Conservation (phyloP, 2,329 filamentous ascomycete species). For the Metarhizium sp. region DNA sequence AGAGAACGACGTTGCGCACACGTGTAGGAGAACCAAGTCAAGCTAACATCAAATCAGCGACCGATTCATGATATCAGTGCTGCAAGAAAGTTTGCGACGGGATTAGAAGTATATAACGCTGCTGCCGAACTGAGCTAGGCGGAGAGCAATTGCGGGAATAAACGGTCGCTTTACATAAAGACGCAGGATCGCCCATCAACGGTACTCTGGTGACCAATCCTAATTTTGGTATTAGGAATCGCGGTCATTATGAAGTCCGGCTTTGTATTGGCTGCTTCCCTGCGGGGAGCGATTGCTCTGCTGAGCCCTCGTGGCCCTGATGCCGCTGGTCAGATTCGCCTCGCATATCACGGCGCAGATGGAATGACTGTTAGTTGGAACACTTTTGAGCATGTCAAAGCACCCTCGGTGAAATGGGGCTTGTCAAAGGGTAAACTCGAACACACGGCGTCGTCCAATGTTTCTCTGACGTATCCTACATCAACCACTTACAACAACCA, state of each 20-base stretch:
- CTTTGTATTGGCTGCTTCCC: neutral
- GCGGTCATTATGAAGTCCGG: neutral
- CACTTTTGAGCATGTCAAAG: constrained; percentile 17
- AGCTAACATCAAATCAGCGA: too few relatives aligned
- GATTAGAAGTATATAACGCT: too few relatives aligned
- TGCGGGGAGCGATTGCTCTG: neutral
- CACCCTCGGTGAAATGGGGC: constrained; percentile 21
- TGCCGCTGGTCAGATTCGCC: constrained; percentile 1
- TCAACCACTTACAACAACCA: constrained; percentile 22
- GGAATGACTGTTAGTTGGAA: constrained; percentile 23
- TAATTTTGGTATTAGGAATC: neutral
- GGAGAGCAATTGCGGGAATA: too few relatives aligned
- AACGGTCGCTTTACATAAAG: too few relatives aligned
- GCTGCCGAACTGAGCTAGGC: too few relatives aligned
- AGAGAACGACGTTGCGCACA: too few relatives aligned
- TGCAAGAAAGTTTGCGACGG: too few relatives aligned
- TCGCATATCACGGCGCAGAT: neutral
- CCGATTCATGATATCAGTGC: too few relatives aligned
- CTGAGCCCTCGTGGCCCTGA: neutral
- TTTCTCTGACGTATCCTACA: constrained; percentile 20
- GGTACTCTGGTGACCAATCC: neutral
- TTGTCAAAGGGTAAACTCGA: constrained; percentile 12
- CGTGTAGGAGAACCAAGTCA: too few relatives aligned
- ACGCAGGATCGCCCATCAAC: neutral
- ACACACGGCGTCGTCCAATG: constrained; percentile 13